These are phyloP conservation scores for Fusarium sp. DNA, from an alignment of 2,329 filamentous ascomycete species.

Conservation along the genomic window DNA sequence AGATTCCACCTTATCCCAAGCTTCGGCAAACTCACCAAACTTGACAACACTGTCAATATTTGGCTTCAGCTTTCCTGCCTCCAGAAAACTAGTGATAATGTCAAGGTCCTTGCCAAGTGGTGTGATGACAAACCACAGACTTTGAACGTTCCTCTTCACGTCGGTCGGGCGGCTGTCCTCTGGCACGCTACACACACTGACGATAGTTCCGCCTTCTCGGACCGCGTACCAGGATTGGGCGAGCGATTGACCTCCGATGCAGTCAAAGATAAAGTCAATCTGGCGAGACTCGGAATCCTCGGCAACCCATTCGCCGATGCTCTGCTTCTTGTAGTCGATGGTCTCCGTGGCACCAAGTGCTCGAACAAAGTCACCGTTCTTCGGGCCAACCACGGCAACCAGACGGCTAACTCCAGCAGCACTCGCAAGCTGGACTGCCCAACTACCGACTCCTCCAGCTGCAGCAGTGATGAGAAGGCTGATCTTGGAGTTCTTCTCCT, in stretches of 20 bases:
- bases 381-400: conserved; percentile 2
- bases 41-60: conserved; percentile 30
- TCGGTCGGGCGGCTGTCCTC: conserved; percentile 24
- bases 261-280: conserved; percentile 32
- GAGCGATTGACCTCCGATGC: conserved; percentile 23
- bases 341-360: conserved; percentile 24
- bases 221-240: conserved; percentile 27
- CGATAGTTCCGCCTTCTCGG: conserved; percentile 14
- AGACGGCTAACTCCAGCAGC: conserved; percentile 11
- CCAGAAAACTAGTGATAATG: conserved; percentile 21
- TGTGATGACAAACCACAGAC: conserved; percentile 26
- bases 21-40: conserved; percentile 14
- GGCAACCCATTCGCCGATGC: conserved; percentile 17
- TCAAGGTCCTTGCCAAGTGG: conserved; percentile 25
- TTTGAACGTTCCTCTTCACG: conserved; percentile 13
- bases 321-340: conserved; percentile 30
- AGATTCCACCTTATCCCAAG: conserved; percentile 34
- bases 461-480: conserved; percentile 25
- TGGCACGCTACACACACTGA: conserved; percentile 19
- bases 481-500: conserved; percentile 3
- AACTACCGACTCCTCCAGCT: conserved; percentile 26
- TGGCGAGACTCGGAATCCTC: conserved; percentile 1
- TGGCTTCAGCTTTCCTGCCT: conserved; percentile 25
- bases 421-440: conserved; percentile 25
- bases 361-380: conserved; percentile 7